Base-by-base conservation (phyloP, 2,329 filamentous ascomycete genomes). In the Aaosphaeria arxii region DNA sequence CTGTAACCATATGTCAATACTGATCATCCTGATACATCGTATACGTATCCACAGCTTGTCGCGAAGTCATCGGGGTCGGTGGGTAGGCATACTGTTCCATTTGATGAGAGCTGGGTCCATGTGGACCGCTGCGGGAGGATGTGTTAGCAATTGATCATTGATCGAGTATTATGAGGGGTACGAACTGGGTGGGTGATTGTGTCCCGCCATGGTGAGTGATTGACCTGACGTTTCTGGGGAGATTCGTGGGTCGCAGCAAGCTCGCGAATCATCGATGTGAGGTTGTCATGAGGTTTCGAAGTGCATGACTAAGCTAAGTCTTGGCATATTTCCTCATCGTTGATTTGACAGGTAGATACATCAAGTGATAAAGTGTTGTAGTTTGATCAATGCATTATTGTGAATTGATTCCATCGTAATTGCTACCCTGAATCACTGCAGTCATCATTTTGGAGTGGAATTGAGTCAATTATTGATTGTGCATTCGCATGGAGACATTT, bases 91-190 rank as follows among this genome's bases (percentile, higher is more conserved):
- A 78, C 71, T 72, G 67, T 70, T 71, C 73, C 78, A 82, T 77
- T 77, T 76, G 67, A 76, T 72, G 68, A 81, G 65, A 57, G 80
- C 80, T 59, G 81, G 80, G 70, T 81, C 78, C 67, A 75, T 70
- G 59, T 74, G 69, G 61, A 80, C 62, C 52, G 70, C 77, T 80
- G 61, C 59, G 35, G 29, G 17, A 45, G 30, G 60, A 63, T 43
- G 2, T n/a, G 53, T 48, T 47, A 43, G 35, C 29, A 17, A 43
- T 49, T 49, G 41, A 17, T 24, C 17, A 29, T 31, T 5, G 41
- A 17, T 29, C 7, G 9, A 5, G 35, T 4, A 17, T 6, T 31
- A 44, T 40, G 7, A 13, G 29, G 4, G 36, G 40, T n/a, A 32
- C 24, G 39, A 32, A 30, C 41, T 43, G 17, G 30, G 29, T 17